A percentile compares a stretch with the other conserved stretches of the same genome.
Conservation (phyloP, 176 grass and related monocot genomes). For the Oryza brachyantha region DNA sequence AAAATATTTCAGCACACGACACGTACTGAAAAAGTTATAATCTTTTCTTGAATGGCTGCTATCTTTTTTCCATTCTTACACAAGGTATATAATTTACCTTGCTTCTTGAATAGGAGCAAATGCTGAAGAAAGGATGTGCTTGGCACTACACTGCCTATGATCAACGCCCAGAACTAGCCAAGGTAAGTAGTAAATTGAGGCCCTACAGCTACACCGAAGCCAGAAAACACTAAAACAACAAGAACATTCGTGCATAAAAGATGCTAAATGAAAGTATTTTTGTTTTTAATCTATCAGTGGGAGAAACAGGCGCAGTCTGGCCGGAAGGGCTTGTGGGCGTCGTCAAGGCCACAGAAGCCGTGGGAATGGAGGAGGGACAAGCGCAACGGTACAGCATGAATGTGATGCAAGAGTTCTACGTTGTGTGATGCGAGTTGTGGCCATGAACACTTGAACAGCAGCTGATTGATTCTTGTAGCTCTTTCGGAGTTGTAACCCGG, state of each 20-base stretch:
- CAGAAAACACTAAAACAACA: neutral
- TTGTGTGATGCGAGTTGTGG: too few species aligned
- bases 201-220: neutral
- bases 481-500: neutral
- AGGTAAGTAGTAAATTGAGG: slow-evolving; percentile 26
- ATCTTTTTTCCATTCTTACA: neutral
- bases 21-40: neutral
- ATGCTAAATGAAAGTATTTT: neutral
- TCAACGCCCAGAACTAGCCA: slow-evolving; percentile 70
- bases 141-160: slow-evolving; percentile 96
- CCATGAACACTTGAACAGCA: too few species aligned
- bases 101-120: slow-evolving; percentile 55
- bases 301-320: slow-evolving; percentile 69
- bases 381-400: slow-evolving; percentile 57
- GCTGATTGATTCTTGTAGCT: neutral
- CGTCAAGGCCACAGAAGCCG: slow-evolving; percentile 75
- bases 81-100: neutral
- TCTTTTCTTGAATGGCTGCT: neutral
- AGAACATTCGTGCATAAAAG: neutral
- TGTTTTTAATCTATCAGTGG: slow-evolving; percentile 45
- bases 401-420: too few species aligned
- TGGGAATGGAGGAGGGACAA: slow-evolving; percentile 90
- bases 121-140: slow-evolving; percentile 90
- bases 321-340: slow-evolving; percentile 73
- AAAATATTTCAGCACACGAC: neutral